A percentile compares a stretch with the other conserved stretches of the same genome.
Evolutionary conservation across 257 asterid genomes (phyloP).

Genomic region (Nicotiana noctiflora): DNA sequence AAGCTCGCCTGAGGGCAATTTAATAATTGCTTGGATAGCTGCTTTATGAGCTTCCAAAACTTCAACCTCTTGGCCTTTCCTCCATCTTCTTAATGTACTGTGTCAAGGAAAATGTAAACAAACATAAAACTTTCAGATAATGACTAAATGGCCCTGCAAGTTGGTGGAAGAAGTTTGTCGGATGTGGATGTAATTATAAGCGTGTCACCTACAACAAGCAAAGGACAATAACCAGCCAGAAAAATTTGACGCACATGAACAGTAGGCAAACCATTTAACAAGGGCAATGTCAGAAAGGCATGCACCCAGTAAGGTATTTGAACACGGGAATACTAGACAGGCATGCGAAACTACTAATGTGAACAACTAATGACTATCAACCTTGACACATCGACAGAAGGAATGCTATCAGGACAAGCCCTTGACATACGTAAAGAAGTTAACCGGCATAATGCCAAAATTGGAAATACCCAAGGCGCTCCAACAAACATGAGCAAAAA

Average conservation of each 20-base stretch:
- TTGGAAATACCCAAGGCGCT: neutral
- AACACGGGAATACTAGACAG: neutral
- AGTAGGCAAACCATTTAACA: neutral
- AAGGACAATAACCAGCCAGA: neutral
- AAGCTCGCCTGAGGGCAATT: conserved; percentile 86
- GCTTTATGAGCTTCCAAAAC: conserved; percentile 81
- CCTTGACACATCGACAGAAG: neutral
- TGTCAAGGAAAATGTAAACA: conserved; percentile 14
- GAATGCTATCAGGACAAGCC: neutral
- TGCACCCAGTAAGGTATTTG: neutral
- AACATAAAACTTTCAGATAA: neutral
- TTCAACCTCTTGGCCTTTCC: conserved; percentile 69
- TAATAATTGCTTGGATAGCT: conserved; percentile 75
- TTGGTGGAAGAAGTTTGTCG: neutral
- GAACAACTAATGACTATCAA: neutral
- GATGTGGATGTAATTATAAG: neutral
- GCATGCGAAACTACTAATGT: neutral
- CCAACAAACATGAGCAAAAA: conserved; percentile 4
- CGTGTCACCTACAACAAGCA: neutral
- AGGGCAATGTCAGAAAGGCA: neutral
- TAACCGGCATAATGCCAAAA: neutral
- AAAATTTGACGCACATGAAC: neutral
- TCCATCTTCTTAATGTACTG: conserved; percentile 91
- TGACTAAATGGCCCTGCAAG: neutral
- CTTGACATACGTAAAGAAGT: neutral